A percentile compares a stretch with the other conserved stretches of the same genome.
Conservation (phyloP, 192 early-diverging fungal species). For the Coemansia sp. region DNA sequence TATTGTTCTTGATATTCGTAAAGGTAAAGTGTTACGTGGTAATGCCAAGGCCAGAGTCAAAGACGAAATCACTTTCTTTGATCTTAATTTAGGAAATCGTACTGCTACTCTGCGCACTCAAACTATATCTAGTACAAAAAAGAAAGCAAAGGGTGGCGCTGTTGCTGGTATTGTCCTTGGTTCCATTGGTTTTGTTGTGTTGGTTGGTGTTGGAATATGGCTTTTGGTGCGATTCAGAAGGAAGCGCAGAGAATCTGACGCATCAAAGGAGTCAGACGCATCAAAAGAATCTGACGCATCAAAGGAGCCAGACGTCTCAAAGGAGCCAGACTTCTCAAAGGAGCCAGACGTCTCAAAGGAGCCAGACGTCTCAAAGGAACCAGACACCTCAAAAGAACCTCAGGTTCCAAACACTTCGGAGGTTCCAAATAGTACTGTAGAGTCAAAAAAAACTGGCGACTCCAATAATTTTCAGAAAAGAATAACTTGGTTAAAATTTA, state of each 20-base stretch:
- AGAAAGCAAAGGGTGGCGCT: conserved; percentile 16
- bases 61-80: conserved; percentile 46
- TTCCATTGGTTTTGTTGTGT: conserved; percentile 26
- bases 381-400: too few relatives aligned
- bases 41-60: conserved; percentile 23
- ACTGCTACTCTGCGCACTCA: conserved; percentile 26
- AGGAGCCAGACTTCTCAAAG: too few relatives aligned
- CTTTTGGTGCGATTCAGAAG: conserved; percentile 8
- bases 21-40: conserved; percentile 28
- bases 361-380: too few relatives aligned
- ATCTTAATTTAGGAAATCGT: conserved; percentile 23
- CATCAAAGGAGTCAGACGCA: not conserved
- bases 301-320: too few relatives aligned
- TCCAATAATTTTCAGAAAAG: too few relatives aligned
- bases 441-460: too few relatives aligned
- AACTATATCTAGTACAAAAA: conserved; percentile 43
- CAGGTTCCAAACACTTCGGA: too few relatives aligned
- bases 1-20: conserved; percentile 32
- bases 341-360: not conserved
- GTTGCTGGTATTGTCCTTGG: conserved; percentile 47
- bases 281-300: too few relatives aligned
- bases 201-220: conserved; percentile 18
- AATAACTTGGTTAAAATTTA: too few relatives aligned
- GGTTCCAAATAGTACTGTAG: too few relatives aligned
- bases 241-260: not conserved